phyloP scores from a whole-genome alignment of 2,329 filamentous ascomycete species.

The Cercospora beticola region DNA sequence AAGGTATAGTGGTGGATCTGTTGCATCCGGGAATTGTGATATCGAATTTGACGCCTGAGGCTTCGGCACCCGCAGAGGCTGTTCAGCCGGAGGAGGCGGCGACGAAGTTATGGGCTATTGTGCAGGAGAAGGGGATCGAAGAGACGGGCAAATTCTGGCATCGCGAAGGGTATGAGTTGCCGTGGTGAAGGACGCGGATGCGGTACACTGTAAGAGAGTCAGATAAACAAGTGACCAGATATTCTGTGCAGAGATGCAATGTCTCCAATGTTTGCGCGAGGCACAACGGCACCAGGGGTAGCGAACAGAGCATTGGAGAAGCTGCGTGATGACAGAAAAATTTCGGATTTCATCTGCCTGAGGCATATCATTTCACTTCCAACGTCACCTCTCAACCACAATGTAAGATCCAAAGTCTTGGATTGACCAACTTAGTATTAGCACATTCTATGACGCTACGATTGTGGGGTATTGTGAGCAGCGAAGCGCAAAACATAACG shows the following conservation, averaged over 20 bases:
- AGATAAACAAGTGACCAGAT: background rate
- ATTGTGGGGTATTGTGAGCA: slow-evolving; percentile 1
- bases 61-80: slow-evolving; percentile 36
- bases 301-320: background rate
- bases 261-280: background rate
- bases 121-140: slow-evolving; percentile 42
- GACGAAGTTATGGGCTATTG: slow-evolving; percentile 45
- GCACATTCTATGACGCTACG: slow-evolving; percentile 1
- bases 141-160: slow-evolving; percentile 49
- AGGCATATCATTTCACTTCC: background rate
- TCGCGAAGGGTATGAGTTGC: slow-evolving; percentile 46
- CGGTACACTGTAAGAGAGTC: background rate
- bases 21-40: slow-evolving; percentile 49
- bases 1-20: slow-evolving; percentile 43
- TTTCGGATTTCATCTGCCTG: background rate
- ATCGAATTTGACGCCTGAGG: slow-evolving; percentile 37
- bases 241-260: background rate
- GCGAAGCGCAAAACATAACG: background rate
- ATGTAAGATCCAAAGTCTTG: background rate
- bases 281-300: background rate
- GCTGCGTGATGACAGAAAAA: background rate
- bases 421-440: background rate
- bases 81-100: slow-evolving; percentile 49
- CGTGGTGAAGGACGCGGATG: slow-evolving; percentile 38
- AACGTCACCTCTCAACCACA: background rate